A percentile compares a stretch with the other conserved stretches of the same genome.
These are phyloP conservation scores for Pseudoneurospora amorphoporcata DNA, from an alignment of 495 filamentous ascomycete species.

Conservation along the genomic window DNA sequence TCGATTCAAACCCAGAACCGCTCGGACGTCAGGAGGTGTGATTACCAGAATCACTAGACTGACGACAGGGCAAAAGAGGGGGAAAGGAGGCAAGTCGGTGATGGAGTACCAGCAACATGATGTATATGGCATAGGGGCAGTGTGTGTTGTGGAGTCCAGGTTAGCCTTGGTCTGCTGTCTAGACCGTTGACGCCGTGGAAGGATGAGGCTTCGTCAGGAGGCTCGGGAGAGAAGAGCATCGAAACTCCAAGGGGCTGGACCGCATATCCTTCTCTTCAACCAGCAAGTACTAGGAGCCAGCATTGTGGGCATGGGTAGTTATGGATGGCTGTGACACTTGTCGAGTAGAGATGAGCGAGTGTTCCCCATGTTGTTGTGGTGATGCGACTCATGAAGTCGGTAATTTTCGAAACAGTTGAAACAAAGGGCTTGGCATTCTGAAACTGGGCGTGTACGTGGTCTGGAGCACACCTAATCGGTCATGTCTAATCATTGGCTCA, in stretches of 20 bases:
- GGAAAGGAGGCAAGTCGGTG: not conserved
- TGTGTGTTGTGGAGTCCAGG: no score
- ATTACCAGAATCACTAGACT: not conserved
- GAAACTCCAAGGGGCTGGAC: not conserved
- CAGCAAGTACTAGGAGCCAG: not conserved
- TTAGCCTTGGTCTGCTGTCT: not conserved
- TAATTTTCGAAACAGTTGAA: not conserved
- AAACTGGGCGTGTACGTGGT: not conserved
- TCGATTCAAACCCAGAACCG: not conserved
- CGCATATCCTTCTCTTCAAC: not conserved
- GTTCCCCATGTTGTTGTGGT: not conserved
- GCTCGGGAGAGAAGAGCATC: not conserved
- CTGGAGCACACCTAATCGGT: not conserved
- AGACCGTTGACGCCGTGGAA: not conserved
- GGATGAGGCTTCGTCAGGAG: not conserved
- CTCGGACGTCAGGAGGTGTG: not conserved
- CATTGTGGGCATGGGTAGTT: not conserved
- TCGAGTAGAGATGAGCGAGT: not conserved
- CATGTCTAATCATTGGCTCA: not conserved
- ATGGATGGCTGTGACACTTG: not conserved
- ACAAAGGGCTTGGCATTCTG: not conserved
- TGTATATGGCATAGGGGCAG: no score
- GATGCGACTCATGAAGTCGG: not conserved
- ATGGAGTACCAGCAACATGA: no score
- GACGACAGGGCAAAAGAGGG: not conserved